Evolutionary conservation across 2,329 filamentous ascomycete genomes (phyloP).

Genomic region (Lasiodiplodia sp.): DNA sequence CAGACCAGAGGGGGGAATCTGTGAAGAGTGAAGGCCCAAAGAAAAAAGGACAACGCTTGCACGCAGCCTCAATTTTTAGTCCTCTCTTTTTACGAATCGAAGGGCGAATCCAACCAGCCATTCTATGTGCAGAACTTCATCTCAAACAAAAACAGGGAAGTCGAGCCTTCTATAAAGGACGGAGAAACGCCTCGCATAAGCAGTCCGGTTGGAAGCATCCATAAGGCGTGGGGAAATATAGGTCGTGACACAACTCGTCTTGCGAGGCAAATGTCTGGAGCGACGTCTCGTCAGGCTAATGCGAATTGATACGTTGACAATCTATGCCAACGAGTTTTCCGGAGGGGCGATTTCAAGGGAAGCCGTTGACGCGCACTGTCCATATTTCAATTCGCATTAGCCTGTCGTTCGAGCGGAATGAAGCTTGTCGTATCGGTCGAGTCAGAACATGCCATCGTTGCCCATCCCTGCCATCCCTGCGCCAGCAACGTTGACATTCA

Average conservation of each 20-base stretch:
- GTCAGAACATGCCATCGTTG: constrained; percentile 55
- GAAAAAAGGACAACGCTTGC: constrained; percentile 2
- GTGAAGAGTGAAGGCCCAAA: neutral
- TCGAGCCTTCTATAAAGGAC: constrained; percentile 15
- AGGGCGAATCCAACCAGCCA: constrained; percentile 25
- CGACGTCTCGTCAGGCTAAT: neutral
- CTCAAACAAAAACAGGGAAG: constrained; percentile 2
- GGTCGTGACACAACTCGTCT: constrained; percentile 22
- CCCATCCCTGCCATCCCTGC: constrained; percentile 64
- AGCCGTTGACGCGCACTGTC: too few species aligned
- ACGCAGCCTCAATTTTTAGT: constrained; percentile 6
- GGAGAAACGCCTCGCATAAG: constrained; percentile 14
- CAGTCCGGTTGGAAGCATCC: constrained; percentile 1
- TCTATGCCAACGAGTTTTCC: too few species aligned
- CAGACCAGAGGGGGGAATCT: constrained; percentile 21
- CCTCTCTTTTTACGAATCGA: constrained; percentile 7
- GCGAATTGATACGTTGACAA: too few species aligned
- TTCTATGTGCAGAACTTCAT: constrained; percentile 22
- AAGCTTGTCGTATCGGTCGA: constrained; percentile 14
- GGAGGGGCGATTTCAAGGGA: too few species aligned
- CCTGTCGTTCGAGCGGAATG: neutral
- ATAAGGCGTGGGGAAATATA: constrained; percentile 16
- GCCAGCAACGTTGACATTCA: constrained; percentile 59
- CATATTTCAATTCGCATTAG: too few species aligned
- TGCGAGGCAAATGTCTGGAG: constrained; percentile 18